Evolutionary conservation across 192 early-diverging fungal species (phyloP), one percentile per base, ranked within the genome.

Genomic region (Umbelopsis ramanniana): DNA sequence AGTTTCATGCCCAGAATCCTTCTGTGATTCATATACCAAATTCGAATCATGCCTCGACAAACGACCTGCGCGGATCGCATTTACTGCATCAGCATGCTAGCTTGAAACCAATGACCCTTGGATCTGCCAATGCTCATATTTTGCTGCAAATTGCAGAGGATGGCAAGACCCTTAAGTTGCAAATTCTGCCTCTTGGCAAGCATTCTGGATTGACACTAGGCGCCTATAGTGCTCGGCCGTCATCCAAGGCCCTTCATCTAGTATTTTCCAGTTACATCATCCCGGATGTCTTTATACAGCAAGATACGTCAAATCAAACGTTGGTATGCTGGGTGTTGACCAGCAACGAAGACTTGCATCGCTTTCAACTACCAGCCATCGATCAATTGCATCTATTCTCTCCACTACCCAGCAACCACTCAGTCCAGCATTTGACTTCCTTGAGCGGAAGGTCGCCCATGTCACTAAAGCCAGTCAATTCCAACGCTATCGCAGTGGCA

Each of bases 281-380:
- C 26, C 57, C 57, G 3, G 57, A 63, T 26, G 33, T 63, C 57
- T 63, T 37, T 26, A 19, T 63, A 63, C 26, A 29, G 15, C 57
- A 63, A 63, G 57, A 63, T 17, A 10, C 7, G 12, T 1, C 33
- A 22, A 38, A 38, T 26, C 57, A 63, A 37, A 63, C 57, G 7
- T 2, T 63, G 12, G 12, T 63, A 35, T 63, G 57, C n/a, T 63
- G 57, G 57, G 33, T 63, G 5, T 37, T 63, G 14, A 63, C 57
- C 12, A n/a, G 33, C 57, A 63, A 19, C 19, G 57, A 63, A 63
- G 57, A 63, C 57, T 37, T 63, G 4, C 57, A 63, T 37, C 57
- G 57, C 2, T 15, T 63, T 6, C 57, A 37, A 3, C 35, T 63
- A 37, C 57, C 57, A 19, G 5, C 57, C 15, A 26, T 29, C 11